Conservation (phyloP, 140 eudicot genomes). For the Ambrosia hybrid region DNA sequence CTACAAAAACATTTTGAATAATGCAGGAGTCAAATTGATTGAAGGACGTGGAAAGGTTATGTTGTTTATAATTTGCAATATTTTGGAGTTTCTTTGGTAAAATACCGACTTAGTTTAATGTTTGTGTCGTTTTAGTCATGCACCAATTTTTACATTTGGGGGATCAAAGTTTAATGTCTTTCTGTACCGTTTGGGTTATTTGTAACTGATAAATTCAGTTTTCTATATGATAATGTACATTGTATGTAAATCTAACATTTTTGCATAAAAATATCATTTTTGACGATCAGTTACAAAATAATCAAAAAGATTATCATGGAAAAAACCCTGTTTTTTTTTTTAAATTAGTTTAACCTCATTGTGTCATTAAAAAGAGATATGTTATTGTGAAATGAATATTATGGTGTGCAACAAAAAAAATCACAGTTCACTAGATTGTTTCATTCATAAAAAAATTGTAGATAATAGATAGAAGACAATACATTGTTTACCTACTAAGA, state of each 20-base stretch:
- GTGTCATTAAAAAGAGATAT: not conserved
- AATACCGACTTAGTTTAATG: not conserved
- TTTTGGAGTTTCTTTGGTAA: not conserved
- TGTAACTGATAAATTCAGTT: not conserved
- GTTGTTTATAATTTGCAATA: slow-evolving; percentile 7
- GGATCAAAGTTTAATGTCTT: not conserved
- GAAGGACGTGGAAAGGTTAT: slow-evolving; percentile 99
- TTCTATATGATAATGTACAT: not conserved
- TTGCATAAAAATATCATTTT: not conserved
- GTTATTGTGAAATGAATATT: slow-evolving; percentile 9
- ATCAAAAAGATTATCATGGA: not conserved
- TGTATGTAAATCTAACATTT: not conserved
- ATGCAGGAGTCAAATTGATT: slow-evolving; percentile 75
- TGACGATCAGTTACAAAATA: not conserved
- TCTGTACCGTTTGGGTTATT: not conserved
- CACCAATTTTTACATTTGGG: not conserved
- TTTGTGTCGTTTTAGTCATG: not conserved
- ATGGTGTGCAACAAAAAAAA: not conserved
- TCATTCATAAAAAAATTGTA: not conserved
- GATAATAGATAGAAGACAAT: not conserved
- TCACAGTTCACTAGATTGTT: not conserved
- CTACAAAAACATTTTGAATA: slow-evolving; percentile 83
- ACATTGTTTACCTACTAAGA: not conserved
- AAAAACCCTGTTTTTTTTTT: not conserved
- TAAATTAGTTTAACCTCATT: not conserved